Percentiles rank a stretch among this genome's conserved stretches.
phyloP scores from a whole-genome alignment of 371 early-diverging fungal species.

The Cokeromyces recurvatus region DNA sequence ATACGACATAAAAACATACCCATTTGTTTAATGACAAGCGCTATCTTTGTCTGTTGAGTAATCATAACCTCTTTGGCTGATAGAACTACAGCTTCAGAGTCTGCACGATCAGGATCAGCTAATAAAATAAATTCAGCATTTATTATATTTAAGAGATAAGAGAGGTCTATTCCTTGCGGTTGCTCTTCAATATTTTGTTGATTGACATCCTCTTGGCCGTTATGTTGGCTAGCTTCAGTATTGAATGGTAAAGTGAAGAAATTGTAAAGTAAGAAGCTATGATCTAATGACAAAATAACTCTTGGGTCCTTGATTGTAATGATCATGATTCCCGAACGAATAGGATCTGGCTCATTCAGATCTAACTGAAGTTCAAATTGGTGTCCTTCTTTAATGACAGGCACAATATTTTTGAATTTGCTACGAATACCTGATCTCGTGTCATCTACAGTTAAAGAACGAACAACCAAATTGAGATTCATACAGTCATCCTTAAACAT shows the following conservation, averaged over 20 bases:
- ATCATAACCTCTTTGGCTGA: conserved; percentile 75
- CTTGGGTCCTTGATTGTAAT: conserved; percentile 83
- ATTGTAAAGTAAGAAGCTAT: conserved; percentile 64
- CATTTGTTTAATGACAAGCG: conserved; percentile 73
- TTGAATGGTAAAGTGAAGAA: conserved; percentile 68
- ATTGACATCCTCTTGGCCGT: neutral
- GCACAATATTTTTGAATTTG: conserved; percentile 82
- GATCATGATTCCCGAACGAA: conserved; percentile 46
- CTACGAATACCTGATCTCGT: conserved; percentile 75
- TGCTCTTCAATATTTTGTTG: neutral
- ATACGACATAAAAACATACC: conserved; percentile 92
- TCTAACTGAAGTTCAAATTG: conserved; percentile 42
- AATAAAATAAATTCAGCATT: conserved; percentile 86
- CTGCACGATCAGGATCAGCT: conserved; percentile 64
- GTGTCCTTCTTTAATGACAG: conserved; percentile 35
- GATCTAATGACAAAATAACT: conserved; percentile 82
- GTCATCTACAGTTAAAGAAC: conserved; percentile 75
- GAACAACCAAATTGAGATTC: conserved; percentile 65
- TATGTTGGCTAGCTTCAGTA: neutral
- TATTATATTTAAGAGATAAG: conserved; percentile 75
- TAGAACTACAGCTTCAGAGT: conserved; percentile 88
- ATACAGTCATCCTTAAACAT: conserved; percentile 58
- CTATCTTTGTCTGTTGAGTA: conserved; percentile 71
- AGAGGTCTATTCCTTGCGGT: conserved; percentile 27
- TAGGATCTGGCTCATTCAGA: conserved; percentile 33